Evolutionary conservation across 495 filamentous ascomycete species (phyloP), one percentile per base, ranked within the genome.

Genomic region (Neurospora sp.): DNA sequence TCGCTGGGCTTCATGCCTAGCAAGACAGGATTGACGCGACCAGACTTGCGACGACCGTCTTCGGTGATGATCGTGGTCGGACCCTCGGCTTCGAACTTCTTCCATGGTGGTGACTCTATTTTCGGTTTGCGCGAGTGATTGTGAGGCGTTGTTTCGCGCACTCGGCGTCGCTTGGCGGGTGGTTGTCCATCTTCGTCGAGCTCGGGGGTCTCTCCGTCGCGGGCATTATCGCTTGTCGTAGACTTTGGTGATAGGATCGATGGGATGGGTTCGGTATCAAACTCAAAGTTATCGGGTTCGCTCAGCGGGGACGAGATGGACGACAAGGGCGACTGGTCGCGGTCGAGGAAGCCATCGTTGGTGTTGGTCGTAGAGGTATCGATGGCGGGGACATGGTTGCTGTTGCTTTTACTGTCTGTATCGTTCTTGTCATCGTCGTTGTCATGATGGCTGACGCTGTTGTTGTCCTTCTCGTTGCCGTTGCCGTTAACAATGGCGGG

Each of bases 31-130:
- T 96, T 97, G 72, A 92, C 92, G 75, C 94, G 87, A 42, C 92
- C 92, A 10, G 94, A 97, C 81, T 93, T 96, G 72, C 96, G 88
- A 75, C 89, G 90, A 62, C 96, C 96, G 83, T 93, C 90, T 75
- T 91, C 90, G 35, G 90, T 62, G 7, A 70, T 82, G 75, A 97
- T 93, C 0, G 92, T 91, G 10, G 96, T 93, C 5, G 96, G 96
- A 0, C 95, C 96, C 59, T 97, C 93, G 37, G 89, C 92, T 66
- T 92, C 90, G 70, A 92, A 85, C 80, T 90, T 95, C 84, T 96
- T 98, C 96, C 96, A 99, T 35, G 96, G 96, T 73, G 96, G 96
- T 39, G 96, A 98, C 71, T 85, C 82, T 31, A 79, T 79, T 75
- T 89, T 89, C n/a, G 79, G 79, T 70, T 77, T 75, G 37, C 84